Evolutionary conservation across 139 green algal species (phyloP).

Genomic region (Chlorella vulgaris): DNA sequence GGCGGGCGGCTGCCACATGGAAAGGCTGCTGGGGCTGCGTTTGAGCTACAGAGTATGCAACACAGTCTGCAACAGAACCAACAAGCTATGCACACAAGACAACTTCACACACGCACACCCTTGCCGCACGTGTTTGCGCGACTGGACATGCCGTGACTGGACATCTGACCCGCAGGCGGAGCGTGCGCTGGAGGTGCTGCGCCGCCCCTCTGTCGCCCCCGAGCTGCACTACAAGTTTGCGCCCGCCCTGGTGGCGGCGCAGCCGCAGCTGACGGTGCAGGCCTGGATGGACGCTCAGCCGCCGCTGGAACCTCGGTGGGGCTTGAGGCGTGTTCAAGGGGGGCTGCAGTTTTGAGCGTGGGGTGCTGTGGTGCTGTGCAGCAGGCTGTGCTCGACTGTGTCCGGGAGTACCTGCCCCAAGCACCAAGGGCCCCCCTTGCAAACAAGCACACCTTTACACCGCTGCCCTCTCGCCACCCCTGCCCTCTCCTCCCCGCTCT

Average conservation of each 20-base stretch:
- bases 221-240: constrained; percentile 90
- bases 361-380: not conserved
- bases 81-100: no score
- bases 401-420: not conserved
- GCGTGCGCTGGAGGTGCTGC: constrained; percentile 80
- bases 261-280: constrained; percentile 69
- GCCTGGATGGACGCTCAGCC: constrained; percentile 71
- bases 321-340: no score
- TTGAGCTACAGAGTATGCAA: no score
- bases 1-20: not conserved
- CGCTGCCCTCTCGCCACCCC: not conserved
- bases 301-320: constrained; percentile 44
- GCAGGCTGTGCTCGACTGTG: not conserved
- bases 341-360: no score
- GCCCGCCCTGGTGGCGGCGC: constrained; percentile 70
- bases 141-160: no score
- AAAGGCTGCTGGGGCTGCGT: not conserved
- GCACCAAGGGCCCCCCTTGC: no score
- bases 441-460: not conserved
- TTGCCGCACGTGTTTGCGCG: not conserved
- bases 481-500: no score
- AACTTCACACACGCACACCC: not conserved
- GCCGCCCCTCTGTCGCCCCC: constrained; percentile 66
- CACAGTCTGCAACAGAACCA: no score
- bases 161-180: constrained; percentile 9